Base-by-base conservation (phyloP, 139 green algal species). In the Haematococcus sp. region DNA sequence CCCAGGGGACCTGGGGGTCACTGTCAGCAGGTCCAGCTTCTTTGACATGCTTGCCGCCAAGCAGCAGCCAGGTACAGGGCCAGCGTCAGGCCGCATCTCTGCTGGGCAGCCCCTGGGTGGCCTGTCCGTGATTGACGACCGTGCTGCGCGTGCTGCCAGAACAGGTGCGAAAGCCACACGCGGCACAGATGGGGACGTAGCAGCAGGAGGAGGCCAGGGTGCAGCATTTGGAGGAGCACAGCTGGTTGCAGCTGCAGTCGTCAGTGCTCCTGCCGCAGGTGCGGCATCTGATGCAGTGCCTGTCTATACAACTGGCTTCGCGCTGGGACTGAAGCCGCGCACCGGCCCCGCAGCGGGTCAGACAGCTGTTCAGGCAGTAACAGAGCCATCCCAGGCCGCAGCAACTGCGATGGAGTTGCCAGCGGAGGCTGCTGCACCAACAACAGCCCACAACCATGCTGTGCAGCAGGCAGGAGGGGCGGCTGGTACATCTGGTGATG, bases 281-380 rank as follows among this genome's bases (percentile, higher is more conserved):
- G n/a, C n/a, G n/a, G n/a, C n/a, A n/a, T n/a, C 40, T 49, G 40
- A 11, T 11, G 40, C 40, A 7, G 40, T 49, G 40, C 40, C 40
- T 33, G 25, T 65, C n/a, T 65, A 65, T n/a, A 35, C n/a, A 2
- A 65, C 58, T 65, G 58, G 58, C 25, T 65, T 65, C 58, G 22
- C 58, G 30, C 58, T 65, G 25, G 58, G 58, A 4, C 30, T 65
- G 11, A 49, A 49, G 40, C 40, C 40, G 11, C 40, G 40, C n/a
- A n/a, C n/a, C n/a, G n/a, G n/a, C n/a, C n/a, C n/a, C n/a, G n/a
- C n/a, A n/a, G 16, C 22, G 54, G 28, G 54, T 4, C 4, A 9
- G 22, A 61, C 27, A 61, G 28, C 4, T 9, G 16, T 20, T 55
- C 46, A 55, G 27, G 54, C 54, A 61, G 54, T 23, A 61, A 23